phyloP scores from a whole-genome alignment of 2,329 filamentous ascomycete genomes.

The Ophiosphaerella korrae region DNA sequence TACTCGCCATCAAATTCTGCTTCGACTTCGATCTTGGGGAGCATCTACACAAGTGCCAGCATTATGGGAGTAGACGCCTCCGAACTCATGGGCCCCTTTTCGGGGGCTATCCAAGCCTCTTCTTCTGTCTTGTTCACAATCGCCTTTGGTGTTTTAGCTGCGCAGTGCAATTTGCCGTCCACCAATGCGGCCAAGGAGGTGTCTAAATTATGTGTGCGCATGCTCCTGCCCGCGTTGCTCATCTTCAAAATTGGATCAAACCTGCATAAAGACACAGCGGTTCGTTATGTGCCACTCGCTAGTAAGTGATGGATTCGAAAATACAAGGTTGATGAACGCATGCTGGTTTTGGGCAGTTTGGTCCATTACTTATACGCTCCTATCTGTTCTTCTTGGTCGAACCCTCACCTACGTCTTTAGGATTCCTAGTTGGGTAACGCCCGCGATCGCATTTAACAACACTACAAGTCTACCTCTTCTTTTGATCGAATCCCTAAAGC shows the following conservation, averaged over 20 bases:
- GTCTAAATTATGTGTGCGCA: slow-evolving; percentile 57
- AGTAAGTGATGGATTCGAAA: slow-evolving; percentile 36
- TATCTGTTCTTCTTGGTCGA: slow-evolving; percentile 56
- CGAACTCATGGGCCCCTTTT: slow-evolving; percentile 50
- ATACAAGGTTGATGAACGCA: background rate
- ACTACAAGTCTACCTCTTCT: slow-evolving; percentile 61
- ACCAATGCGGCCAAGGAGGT: slow-evolving; percentile 57
- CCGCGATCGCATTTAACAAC: slow-evolving; percentile 63
- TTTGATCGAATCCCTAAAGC: slow-evolving; percentile 58
- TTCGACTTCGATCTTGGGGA: background rate
- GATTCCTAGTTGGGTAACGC: slow-evolving; percentile 60
- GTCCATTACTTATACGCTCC: slow-evolving; percentile 56
- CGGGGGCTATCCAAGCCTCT: slow-evolving; percentile 61
- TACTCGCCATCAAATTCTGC: background rate
- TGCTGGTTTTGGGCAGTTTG: slow-evolving; percentile 49
- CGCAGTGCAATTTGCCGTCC: slow-evolving; percentile 57
- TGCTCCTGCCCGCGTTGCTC: slow-evolving; percentile 60
- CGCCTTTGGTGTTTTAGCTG: slow-evolving; percentile 56
- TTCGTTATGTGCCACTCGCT: slow-evolving; percentile 56
- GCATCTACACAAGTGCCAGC: background rate
- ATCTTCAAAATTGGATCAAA: slow-evolving; percentile 60
- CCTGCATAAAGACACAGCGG: slow-evolving; percentile 53
- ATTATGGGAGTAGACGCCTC: slow-evolving; percentile 30
- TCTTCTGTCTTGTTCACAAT: slow-evolving; percentile 61
- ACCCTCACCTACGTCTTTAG: slow-evolving; percentile 52